Conservation (phyloP, 176 grass and related monocot species). For the Rhipidocladum racemiflorum region DNA sequence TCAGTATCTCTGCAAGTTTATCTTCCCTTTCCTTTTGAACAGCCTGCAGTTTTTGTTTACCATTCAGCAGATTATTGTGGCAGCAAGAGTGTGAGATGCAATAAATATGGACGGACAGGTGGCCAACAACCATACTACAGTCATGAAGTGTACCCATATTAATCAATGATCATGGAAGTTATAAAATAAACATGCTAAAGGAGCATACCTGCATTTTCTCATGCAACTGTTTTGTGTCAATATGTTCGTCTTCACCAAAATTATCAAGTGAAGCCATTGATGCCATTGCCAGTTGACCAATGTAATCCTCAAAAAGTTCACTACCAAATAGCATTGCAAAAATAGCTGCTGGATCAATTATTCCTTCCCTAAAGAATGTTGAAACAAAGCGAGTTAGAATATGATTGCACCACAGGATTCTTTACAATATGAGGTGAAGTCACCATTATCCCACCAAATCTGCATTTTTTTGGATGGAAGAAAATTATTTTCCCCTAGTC, state of each 20-base stretch:
- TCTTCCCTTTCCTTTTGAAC: constrained; percentile 97
- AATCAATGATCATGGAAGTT: constrained; percentile 12
- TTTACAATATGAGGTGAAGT: neutral
- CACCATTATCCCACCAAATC: neutral
- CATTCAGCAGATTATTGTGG: constrained; percentile 11
- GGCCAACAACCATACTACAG: neutral
- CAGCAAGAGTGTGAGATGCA: constrained; percentile 31
- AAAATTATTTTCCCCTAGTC: neutral
- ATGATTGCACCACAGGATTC: neutral
- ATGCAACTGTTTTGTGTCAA: constrained; percentile 69
- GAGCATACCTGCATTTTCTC: constrained; percentile 81
- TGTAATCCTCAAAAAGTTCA: constrained; percentile 95
- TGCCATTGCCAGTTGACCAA: constrained; percentile 95
- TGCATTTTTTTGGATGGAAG: constrained; percentile 10
- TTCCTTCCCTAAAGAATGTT: constrained; percentile 64
- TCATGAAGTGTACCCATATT: constrained; percentile 2
- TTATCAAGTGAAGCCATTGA: constrained; percentile 95
- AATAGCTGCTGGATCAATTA: constrained; percentile 96
- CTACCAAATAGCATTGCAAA: constrained; percentile 98
- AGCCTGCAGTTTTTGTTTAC: constrained; percentile 42
- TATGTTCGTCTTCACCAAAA: constrained; percentile 68
- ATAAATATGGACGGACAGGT: constrained; percentile 17
- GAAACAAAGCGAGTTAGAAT: constrained; percentile 28
- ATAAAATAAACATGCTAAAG: constrained; percentile 13
- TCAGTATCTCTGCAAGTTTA: constrained; percentile 79